phyloP scores from a whole-genome alignment of 306 rosid species.

The Corylus avellana region DNA sequence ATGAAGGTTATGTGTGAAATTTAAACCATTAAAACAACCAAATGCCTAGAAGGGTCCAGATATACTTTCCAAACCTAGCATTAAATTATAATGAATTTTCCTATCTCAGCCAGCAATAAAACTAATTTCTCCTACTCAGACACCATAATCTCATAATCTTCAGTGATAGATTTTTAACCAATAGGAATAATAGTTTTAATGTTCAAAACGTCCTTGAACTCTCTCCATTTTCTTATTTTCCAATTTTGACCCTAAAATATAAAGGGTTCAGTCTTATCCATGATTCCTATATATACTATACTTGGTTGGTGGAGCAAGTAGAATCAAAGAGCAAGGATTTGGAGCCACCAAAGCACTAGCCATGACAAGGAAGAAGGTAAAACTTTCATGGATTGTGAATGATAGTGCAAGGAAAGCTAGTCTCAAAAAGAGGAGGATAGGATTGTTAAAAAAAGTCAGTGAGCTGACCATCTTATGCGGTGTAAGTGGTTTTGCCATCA shows the following conservation, averaged over 20 bases:
- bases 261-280: neutral
- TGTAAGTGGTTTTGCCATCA: constrained; percentile 25
- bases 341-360: neutral
- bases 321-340: neutral
- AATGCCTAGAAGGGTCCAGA: neutral
- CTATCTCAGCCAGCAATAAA: constrained; percentile 10
- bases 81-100: neutral
- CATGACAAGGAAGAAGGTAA: constrained; percentile 38
- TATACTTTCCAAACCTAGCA: neutral
- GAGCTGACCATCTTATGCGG: constrained; percentile 40
- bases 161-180: neutral
- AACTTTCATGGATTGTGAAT: constrained; percentile 32
- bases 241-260: neutral
- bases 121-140: neutral
- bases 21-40: constrained; percentile 4
- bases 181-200: neutral
- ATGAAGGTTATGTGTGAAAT: neutral
- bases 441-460: constrained; percentile 39
- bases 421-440: constrained; percentile 32
- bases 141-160: constrained; percentile 1
- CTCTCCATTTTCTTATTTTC: neutral
- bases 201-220: neutral
- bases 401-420: constrained; percentile 35
- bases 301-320: neutral
- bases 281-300: neutral